Percentiles rank a stretch among this genome's conserved stretches.
These are phyloP conservation scores for Penicillium daleae DNA, from an alignment of 495 filamentous ascomycete species.

Conservation along the genomic window DNA sequence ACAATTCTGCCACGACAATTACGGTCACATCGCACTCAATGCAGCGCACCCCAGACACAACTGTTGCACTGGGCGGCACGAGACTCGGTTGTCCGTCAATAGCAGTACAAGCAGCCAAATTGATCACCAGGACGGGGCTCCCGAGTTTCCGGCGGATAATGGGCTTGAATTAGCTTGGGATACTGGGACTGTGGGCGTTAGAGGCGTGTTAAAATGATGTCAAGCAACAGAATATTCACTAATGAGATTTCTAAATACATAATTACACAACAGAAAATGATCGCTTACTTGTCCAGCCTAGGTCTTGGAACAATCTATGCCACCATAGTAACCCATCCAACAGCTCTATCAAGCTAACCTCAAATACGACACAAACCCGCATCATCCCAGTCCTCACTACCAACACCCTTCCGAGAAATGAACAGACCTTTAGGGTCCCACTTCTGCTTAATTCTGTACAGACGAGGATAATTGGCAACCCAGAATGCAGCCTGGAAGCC, in stretches of 20 bases:
- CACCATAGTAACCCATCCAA: neutral
- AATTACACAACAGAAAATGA: too few species aligned
- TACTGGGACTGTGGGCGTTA: neutral
- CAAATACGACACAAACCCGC: conserved; percentile 31
- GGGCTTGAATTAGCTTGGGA: conserved; percentile 6
- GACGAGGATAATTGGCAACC: conserved; percentile 51
- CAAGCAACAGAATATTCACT: neutral
- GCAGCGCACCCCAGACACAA: too few species aligned
- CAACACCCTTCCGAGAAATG: conserved; percentile 32
- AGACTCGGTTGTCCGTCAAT: too few species aligned
- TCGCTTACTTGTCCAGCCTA: neutral
- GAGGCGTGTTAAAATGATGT: neutral
- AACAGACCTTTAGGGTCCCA: conserved; percentile 37
- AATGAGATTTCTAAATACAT: neutral
- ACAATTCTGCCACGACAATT: too few species aligned
- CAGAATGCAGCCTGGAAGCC: conserved; percentile 53
- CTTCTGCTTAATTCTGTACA: conserved; percentile 48
- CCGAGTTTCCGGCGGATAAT: conserved; percentile 24
- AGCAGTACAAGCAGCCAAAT: too few species aligned
- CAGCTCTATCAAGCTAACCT: neutral
- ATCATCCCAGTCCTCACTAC: conserved; percentile 41
- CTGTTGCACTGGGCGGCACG: too few species aligned
- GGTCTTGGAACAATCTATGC: neutral
- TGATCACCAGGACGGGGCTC: too few species aligned
- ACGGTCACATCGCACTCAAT: too few species aligned